Percentiles rank a stretch among this genome's conserved stretches.
phyloP scores from a whole-genome alignment of 768 basidiomycete genomes.

The Cyclocybe cylindracea region DNA sequence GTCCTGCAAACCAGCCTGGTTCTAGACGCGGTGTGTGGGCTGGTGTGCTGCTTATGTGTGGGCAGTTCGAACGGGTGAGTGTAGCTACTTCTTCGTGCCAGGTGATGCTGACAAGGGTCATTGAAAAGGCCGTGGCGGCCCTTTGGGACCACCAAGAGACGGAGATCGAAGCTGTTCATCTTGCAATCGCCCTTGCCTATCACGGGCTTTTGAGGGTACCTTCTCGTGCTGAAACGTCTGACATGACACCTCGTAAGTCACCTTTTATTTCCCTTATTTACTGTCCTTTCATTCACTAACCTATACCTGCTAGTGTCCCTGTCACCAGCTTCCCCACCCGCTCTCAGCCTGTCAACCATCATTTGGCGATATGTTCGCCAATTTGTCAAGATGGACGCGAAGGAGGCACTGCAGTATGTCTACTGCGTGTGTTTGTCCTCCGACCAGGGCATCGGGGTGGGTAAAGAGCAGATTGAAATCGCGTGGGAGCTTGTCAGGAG shows the following conservation, averaged over 20 bases:
- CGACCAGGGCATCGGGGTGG: constrained; percentile 67
- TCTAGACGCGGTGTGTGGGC: constrained; percentile 75
- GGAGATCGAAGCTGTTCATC: constrained; percentile 92
- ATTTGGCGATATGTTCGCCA: constrained; percentile 93
- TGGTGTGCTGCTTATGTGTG: constrained; percentile 84
- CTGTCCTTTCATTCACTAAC: not conserved
- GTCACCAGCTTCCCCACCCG: constrained; percentile 66
- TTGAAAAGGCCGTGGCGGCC: constrained; percentile 78
- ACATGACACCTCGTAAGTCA: constrained; percentile 76
- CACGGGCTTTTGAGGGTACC: constrained; percentile 90
- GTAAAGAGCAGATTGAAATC: constrained; percentile 81
- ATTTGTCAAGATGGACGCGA: constrained; percentile 91
- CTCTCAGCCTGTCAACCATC: constrained; percentile 79
- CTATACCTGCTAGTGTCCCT: constrained; percentile 54
- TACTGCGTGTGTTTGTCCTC: constrained; percentile 80
- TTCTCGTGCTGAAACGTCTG: constrained; percentile 77
- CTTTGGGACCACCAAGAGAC: constrained; percentile 86
- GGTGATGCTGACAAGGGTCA: not conserved
- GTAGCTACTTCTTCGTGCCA: not conserved
- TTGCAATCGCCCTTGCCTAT: constrained; percentile 89
- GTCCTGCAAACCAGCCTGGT: constrained; percentile 58
- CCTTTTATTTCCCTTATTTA: not conserved
- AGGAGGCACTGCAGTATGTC: constrained; percentile 93
- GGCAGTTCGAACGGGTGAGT: constrained; percentile 89
- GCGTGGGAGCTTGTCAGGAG: constrained; percentile 81